Evolutionary conservation across 352 stramenopile species (phyloP).

Genomic region (Elongisporangium undulatum): DNA sequence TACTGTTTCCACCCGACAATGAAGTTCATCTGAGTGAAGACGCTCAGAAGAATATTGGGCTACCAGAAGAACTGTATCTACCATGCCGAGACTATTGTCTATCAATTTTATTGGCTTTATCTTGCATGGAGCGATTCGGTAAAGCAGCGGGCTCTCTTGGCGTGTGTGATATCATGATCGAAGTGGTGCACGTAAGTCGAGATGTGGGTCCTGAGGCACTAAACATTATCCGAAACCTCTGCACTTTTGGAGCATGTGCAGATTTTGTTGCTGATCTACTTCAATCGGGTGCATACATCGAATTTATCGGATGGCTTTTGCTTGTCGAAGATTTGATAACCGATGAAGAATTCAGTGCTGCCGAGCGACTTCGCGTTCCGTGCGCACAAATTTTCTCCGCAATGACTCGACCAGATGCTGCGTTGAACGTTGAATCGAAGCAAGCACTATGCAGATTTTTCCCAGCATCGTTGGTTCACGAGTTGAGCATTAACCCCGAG

Average conservation of each 20-base stretch:
- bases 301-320: constrained; percentile 78
- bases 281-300: constrained; percentile 65
- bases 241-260: constrained; percentile 30
- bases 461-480: constrained; percentile 48
- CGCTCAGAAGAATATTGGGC: constrained; percentile 37
- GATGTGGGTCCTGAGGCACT: constrained; percentile 51
- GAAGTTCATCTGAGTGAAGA: constrained; percentile 69
- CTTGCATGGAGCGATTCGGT: constrained; percentile 52
- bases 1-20: constrained; percentile 72
- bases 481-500: constrained; percentile 45
- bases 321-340: constrained; percentile 56
- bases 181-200: constrained; percentile 58
- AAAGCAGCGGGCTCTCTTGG: constrained; percentile 41
- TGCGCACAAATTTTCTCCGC: constrained; percentile 59
- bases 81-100: constrained; percentile 58
- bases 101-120: constrained; percentile 47
- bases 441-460: constrained; percentile 66
- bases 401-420: constrained; percentile 39
- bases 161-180: constrained; percentile 77
- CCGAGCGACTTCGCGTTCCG: constrained; percentile 50
- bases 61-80: constrained; percentile 59
- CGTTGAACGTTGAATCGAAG: constrained; percentile 45
- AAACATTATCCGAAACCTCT: constrained; percentile 65
- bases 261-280: constrained; percentile 61
- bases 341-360: constrained; percentile 55